A percentile compares a stretch with the other conserved stretches of the same genome.
These are phyloP conservation scores for Xylaria sp. DNA, from an alignment of 2,329 filamentous ascomycete species.

Conservation along the genomic window DNA sequence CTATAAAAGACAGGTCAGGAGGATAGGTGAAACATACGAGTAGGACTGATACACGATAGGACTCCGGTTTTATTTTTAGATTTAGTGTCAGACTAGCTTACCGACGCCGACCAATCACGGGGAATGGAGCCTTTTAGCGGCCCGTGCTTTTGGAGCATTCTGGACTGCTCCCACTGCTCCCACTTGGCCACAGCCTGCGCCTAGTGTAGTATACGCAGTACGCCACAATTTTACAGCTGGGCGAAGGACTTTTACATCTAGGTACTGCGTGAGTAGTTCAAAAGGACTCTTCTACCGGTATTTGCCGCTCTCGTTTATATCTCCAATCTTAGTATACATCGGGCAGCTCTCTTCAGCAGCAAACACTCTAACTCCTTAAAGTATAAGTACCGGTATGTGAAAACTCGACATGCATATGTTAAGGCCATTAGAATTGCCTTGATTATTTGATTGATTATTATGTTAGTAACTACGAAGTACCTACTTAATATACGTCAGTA, in stretches of 20 bases:
- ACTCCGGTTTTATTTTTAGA: conserved; percentile 32
- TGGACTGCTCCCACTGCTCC: neutral
- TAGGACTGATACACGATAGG: conserved; percentile 5
- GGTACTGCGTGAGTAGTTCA: no score
- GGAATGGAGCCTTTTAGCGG: neutral
- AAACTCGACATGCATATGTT: neutral
- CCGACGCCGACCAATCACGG: conserved; percentile 4
- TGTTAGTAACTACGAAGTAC: no score
- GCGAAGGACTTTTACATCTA: conserved; percentile 18
- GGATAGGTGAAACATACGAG: neutral
- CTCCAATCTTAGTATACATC: neutral
- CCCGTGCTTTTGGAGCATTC: neutral
- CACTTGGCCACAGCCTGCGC: conserved; percentile 25
- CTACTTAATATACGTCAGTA: neutral
- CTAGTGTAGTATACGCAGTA: no score
- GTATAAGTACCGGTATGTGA: neutral
- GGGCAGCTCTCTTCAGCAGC: neutral
- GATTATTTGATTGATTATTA: neutral
- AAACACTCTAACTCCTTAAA: neutral
- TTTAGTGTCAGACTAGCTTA: neutral
- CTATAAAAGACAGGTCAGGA: neutral
- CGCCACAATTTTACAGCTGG: conserved; percentile 28
- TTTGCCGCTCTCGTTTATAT: no score
- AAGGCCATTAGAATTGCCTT: conserved; percentile 1
- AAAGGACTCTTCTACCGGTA: no score